Percentiles rank a stretch among this genome's conserved stretches.
phyloP scores from a whole-genome alignment of 2,329 filamentous ascomycete genomes.

The Tricladium varicosporioides region DNA sequence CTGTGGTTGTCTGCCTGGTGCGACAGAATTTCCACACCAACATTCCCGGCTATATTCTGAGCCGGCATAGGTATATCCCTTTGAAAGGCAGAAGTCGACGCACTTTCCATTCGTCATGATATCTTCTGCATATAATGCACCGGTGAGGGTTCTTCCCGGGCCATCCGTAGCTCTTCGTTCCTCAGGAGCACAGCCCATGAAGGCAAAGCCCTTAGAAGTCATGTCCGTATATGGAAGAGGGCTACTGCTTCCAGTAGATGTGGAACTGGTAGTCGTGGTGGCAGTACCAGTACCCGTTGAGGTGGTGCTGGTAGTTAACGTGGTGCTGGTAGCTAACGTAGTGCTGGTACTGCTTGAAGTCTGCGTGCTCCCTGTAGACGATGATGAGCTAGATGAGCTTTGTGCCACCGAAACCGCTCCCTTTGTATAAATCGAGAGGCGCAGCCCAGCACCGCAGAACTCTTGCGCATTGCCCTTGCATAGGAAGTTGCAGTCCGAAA shows the following conservation, averaged over 20 bases:
- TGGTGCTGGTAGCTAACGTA: too few relatives aligned
- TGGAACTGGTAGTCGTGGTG: not conserved
- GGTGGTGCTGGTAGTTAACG: too few relatives aligned
- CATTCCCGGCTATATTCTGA: not conserved
- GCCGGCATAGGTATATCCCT: not conserved
- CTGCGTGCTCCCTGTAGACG: not conserved
- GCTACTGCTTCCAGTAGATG: not conserved
- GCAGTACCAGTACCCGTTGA: too few relatives aligned
- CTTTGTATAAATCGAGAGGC: constrained; percentile 1
- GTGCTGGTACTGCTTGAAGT: not conserved
- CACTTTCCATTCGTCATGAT: constrained; percentile 2
- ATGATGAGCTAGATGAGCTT: not conserved
- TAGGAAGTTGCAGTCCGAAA: constrained; percentile 1
- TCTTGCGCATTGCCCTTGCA: constrained; percentile 3
- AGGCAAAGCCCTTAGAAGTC: constrained; percentile 1
- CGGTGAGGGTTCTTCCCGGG: not conserved
- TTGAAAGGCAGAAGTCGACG: not conserved
- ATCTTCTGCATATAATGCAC: not conserved
- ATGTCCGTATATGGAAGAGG: constrained; percentile 2
- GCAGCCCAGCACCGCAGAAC: constrained; percentile 19
- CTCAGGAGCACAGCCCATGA: not conserved
- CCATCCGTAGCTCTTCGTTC: not conserved
- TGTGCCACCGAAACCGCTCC: not conserved
- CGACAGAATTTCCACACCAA: not conserved
- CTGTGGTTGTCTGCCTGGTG: not conserved